These are phyloP conservation scores for Penicillium paneum DNA, from an alignment of 2,329 filamentous ascomycete genomes.

Conservation along the genomic window DNA sequence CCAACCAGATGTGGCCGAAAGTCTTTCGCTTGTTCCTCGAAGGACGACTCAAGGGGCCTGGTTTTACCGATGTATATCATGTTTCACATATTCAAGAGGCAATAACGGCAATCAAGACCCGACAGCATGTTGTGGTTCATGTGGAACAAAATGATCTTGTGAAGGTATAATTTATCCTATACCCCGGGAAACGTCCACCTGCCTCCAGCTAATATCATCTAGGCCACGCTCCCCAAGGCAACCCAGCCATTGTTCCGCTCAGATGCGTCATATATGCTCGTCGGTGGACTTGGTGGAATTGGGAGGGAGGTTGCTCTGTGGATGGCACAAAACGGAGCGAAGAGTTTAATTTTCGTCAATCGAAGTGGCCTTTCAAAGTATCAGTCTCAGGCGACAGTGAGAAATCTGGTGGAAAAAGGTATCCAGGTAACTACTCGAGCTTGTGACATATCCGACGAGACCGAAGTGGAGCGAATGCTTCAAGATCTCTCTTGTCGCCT, in stretches of 20 bases:
- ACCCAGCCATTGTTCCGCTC: slow-evolving; percentile 1
- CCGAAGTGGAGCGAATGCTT: slow-evolving; percentile 28
- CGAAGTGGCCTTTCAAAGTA: slow-evolving; percentile 35
- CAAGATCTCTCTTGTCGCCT: slow-evolving; percentile 1
- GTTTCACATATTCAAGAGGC: slow-evolving; percentile 15
- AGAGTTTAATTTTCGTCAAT: slow-evolving; percentile 53
- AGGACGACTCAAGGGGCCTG: slow-evolving; percentile 11
- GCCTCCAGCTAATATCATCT: background rate
- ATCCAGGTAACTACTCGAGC: slow-evolving; percentile 20
- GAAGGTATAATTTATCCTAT: slow-evolving; percentile 4
- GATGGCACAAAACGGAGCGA: slow-evolving; percentile 51
- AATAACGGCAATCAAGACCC: slow-evolving; percentile 1
- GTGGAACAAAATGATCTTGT: slow-evolving; percentile 8
- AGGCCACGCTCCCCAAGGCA: slow-evolving; percentile 1
- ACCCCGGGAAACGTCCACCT: too few relatives aligned
- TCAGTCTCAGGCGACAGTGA: slow-evolving; percentile 18
- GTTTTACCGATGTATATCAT: background rate
- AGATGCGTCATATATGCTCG: slow-evolving; percentile 26
- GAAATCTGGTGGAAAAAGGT: slow-evolving; percentile 19
- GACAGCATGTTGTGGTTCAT: slow-evolving; percentile 6
- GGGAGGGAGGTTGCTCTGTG: slow-evolving; percentile 34
- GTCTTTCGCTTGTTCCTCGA: slow-evolving; percentile 15
- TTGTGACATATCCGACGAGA: slow-evolving; percentile 33
- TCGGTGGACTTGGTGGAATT: slow-evolving; percentile 31
- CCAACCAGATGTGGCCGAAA: slow-evolving; percentile 9